phyloP scores from a whole-genome alignment of 1,139 yeast species.

The Pichia sp. region DNA sequence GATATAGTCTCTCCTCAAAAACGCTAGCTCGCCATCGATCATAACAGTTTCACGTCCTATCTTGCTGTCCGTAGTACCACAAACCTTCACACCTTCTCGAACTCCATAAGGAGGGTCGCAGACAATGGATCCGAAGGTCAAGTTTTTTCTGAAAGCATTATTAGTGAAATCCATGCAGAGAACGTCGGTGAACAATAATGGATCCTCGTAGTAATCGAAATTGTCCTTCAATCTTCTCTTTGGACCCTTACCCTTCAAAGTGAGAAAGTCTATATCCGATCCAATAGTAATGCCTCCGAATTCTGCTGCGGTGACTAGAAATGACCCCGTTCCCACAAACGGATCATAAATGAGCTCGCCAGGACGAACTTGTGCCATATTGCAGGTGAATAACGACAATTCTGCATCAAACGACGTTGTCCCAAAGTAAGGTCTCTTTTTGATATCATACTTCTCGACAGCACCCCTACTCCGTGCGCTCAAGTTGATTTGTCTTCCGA shows the following conservation, averaged over 20 bases:
- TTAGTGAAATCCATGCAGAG: slow-evolving; percentile 94
- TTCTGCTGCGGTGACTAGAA: slow-evolving; percentile 81
- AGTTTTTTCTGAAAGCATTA: slow-evolving; percentile 63
- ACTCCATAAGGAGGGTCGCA: slow-evolving; percentile 99
- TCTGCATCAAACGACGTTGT: slow-evolving; percentile 96
- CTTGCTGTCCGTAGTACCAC: slow-evolving; percentile 61
- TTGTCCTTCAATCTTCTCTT: slow-evolving; percentile 33
- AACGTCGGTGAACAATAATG: slow-evolving; percentile 61
- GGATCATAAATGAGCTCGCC: slow-evolving; percentile 85
- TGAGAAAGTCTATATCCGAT: slow-evolving; percentile 86
- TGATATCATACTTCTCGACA: slow-evolving; percentile 75
- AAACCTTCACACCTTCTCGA: slow-evolving; percentile 88
- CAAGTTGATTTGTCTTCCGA: slow-evolving; percentile 67
- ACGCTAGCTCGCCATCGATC: slow-evolving; percentile 77
- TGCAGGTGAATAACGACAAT: slow-evolving; percentile 75
- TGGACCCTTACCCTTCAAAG: slow-evolving; percentile 67
- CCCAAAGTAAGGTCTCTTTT: slow-evolving; percentile 82
- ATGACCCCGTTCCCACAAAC: slow-evolving; percentile 95
- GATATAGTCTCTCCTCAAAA: slow-evolving; percentile 72
- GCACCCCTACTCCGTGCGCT: slow-evolving; percentile 59
- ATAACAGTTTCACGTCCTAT: slow-evolving; percentile 67
- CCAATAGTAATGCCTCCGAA: slow-evolving; percentile 82
- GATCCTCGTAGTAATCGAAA: slow-evolving; percentile 69
- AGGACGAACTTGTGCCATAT: slow-evolving; percentile 68
- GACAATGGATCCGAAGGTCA: slow-evolving; percentile 72